Base-by-base conservation (phyloP, 495 filamentous ascomycete species). In the Geopyxis carbonaria region DNA sequence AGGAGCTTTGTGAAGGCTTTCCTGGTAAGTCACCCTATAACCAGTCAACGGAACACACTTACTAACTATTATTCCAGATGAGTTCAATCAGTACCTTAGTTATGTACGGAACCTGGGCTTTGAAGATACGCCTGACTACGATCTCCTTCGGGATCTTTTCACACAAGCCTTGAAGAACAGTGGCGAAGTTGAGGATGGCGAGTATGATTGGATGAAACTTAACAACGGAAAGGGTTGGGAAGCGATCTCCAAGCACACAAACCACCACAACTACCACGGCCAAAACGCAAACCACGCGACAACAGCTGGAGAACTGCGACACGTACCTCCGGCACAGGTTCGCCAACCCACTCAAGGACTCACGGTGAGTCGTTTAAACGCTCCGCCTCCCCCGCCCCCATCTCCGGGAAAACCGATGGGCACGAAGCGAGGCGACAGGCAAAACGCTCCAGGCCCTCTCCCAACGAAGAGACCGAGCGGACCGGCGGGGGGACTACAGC, bases 131-230 rank as follows among this genome's bases (percentile, higher is more conserved):
- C 89, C 89, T 7, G 89, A 99, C 66, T 99, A 99, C 64, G 89
- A 99, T 56, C 92, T 92, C 58, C 74, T 95, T 29, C 80, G 89
- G 20, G 89, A 94, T 48, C 73, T 99, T 22, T 86, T 99, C 66
- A 92, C 89, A 2, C 79, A 92, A 60, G 83, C 89, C n/a, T 69
- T 95, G 31, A 92, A 93, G 69, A 81, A 83, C 45, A 79, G 79
- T 4, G 85, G 86, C 27, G 85, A 92, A 47, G 78, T 94, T 9
- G 89, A 99, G 51, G 89, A 99, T 64, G 89, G 91, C 44, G 91
- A 99, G 56, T 99, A 95, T 57, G 89, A 99, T 60, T 99, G 89
- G 89, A 94, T 95, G 91, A 94, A 93, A 69, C 67, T 92, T 42
- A 89, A 83, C 67, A 91, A 92, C 58, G 86, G 85, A 45, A 79